Evolutionary conservation across 2,329 filamentous ascomycete genomes (phyloP).

Genomic region (Alternaria panax): DNA sequence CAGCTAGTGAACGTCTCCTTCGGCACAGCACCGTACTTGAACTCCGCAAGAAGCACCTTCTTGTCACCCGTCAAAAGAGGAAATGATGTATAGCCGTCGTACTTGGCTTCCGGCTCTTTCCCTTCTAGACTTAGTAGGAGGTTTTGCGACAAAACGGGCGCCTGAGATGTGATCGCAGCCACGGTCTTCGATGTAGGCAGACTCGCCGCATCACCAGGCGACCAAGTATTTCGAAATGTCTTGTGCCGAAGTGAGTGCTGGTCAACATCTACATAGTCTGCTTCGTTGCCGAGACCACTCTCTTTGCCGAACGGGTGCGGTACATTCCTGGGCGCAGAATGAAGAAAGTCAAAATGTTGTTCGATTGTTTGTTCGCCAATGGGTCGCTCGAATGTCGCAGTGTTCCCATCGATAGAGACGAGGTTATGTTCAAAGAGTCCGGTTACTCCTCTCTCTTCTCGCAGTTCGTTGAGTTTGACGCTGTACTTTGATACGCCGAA

Average conservation of each 20-base stretch:
- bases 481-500: slow-evolving; percentile 53
- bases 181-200: slow-evolving; percentile 51
- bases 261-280: slow-evolving; percentile 50
- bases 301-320: slow-evolving; percentile 48
- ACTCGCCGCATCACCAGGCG: slow-evolving; percentile 46
- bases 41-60: slow-evolving; percentile 70
- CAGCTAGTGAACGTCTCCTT: slow-evolving; percentile 67
- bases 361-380: slow-evolving; percentile 34
- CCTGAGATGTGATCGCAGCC: slow-evolving; percentile 49
- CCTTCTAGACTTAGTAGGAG: slow-evolving; percentile 37
- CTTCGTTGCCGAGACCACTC: slow-evolving; percentile 42
- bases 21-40: slow-evolving; percentile 68
- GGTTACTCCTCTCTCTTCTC: slow-evolving; percentile 45
- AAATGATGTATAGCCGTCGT: slow-evolving; percentile 52
- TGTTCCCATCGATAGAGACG: slow-evolving; percentile 46
- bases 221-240: slow-evolving; percentile 49
- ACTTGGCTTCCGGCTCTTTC: slow-evolving; percentile 32
- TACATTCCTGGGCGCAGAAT: slow-evolving; percentile 48
- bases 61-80: slow-evolving; percentile 59
- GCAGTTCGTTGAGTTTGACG: slow-evolving; percentile 44
- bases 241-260: slow-evolving; percentile 45
- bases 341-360: slow-evolving; percentile 48
- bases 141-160: slow-evolving; percentile 47
- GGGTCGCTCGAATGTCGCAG: slow-evolving; percentile 41
- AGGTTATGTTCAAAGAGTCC: slow-evolving; percentile 51